A percentile compares a stretch with the other conserved stretches of the same genome.
phyloP scores from a whole-genome alignment of 2,329 filamentous ascomycete species.

The Alternaria burnsii region DNA sequence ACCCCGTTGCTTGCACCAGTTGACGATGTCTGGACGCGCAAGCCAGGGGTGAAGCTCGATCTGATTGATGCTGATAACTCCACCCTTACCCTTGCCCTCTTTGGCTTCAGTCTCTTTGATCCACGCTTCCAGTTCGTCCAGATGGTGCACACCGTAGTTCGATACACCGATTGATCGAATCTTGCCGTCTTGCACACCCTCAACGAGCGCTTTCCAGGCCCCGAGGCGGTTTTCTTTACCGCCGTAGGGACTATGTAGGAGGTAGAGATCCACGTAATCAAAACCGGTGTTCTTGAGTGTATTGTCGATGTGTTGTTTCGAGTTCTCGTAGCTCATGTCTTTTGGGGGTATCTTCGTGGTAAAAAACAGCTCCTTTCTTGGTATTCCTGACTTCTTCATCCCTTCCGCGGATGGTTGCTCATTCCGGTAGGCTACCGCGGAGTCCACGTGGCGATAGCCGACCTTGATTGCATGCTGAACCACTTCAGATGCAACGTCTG shows the following conservation, averaged over 20 bases:
- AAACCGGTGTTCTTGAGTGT: slow-evolving; percentile 63
- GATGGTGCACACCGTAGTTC: slow-evolving; percentile 65
- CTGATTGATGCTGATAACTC: slow-evolving; percentile 83
- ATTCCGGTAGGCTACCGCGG: slow-evolving; percentile 72
- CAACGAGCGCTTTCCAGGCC: slow-evolving; percentile 63
- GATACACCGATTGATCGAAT: slow-evolving; percentile 63
- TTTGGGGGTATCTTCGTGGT: slow-evolving; percentile 75
- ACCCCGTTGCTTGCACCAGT: slow-evolving; percentile 72
- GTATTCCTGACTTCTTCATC: slow-evolving; percentile 64
- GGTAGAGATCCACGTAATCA: slow-evolving; percentile 73
- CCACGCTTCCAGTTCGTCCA: slow-evolving; percentile 63
- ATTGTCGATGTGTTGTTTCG: slow-evolving; percentile 65
- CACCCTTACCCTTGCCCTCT: slow-evolving; percentile 69
- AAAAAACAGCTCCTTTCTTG: slow-evolving; percentile 69
- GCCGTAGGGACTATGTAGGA: slow-evolving; percentile 64
- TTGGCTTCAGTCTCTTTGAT: slow-evolving; percentile 70
- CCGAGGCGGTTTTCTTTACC: slow-evolving; percentile 60
- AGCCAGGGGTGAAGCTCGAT: slow-evolving; percentile 89
- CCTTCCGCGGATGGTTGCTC: slow-evolving; percentile 73
- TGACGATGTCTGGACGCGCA: slow-evolving; percentile 76
- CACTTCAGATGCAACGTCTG: slow-evolving; percentile 65
- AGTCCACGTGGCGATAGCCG: slow-evolving; percentile 72
- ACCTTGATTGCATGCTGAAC: slow-evolving; percentile 65
- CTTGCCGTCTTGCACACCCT: slow-evolving; percentile 61
- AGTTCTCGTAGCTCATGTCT: slow-evolving; percentile 66